Conservation (phyloP, 306 rosid species). For the Rosa rugosa region DNA sequence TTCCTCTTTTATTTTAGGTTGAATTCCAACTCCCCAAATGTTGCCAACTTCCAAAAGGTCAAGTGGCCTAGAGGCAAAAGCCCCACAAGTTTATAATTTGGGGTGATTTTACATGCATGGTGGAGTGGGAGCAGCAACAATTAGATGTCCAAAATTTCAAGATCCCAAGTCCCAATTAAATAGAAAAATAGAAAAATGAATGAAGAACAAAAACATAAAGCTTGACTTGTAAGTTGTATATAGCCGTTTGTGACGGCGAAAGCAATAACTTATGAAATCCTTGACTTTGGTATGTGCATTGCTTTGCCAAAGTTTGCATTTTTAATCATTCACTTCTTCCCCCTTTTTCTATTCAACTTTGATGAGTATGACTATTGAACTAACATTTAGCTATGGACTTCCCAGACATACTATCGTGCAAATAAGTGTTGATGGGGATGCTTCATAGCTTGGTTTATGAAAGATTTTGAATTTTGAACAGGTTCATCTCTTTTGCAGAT, state of each 20-base stretch:
- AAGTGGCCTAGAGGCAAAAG: constrained; percentile 6
- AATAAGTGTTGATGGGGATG: background rate
- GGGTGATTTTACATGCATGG: background rate
- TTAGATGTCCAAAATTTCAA: background rate
- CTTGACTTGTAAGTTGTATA: constrained; percentile 16
- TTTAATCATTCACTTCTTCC: background rate
- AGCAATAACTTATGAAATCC: background rate
- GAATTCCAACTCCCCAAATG: background rate
- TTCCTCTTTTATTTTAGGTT: background rate
- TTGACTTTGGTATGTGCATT: background rate
- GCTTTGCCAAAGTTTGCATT: constrained; percentile 12
- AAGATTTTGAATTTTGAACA: background rate
- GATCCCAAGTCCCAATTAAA: constrained; percentile 1
- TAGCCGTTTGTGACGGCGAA: constrained; percentile 38
- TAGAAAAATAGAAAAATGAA: background rate
- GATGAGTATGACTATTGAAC: background rate
- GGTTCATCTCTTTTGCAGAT: background rate
- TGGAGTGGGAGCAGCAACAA: constrained; percentile 17
- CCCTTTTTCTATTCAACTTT: constrained; percentile 31
- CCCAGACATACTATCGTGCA: background rate
- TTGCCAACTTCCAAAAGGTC: constrained; percentile 6
- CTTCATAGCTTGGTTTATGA: background rate
- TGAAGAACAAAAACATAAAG: background rate
- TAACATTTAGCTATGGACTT: background rate
- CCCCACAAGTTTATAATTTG: background rate